Conservation (phyloP, 805 yeast species). For the Torulaspora indica region DNA sequence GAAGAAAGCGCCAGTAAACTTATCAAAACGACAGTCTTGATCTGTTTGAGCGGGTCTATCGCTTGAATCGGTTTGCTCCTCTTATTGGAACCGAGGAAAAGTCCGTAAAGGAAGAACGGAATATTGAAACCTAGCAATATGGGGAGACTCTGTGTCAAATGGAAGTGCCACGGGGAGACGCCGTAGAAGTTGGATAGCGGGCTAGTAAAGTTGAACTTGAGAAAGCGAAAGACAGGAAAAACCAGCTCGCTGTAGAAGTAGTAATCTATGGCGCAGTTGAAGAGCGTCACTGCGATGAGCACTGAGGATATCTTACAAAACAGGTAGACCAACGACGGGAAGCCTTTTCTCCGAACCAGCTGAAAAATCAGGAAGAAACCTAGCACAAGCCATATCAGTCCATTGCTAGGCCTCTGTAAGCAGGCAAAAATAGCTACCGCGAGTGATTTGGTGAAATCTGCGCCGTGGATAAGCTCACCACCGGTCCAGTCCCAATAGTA, state of each 20-base stretch:
- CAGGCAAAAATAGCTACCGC: slow-evolving; percentile 57
- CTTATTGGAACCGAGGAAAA: slow-evolving; percentile 22
- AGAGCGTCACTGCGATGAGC: slow-evolving; percentile 27
- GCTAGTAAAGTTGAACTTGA: slow-evolving; percentile 71
- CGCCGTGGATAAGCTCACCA: slow-evolving; percentile 17
- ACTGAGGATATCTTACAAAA: slow-evolving; percentile 23
- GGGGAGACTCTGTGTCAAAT: slow-evolving; percentile 78
- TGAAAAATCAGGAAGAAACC: slow-evolving; percentile 40
- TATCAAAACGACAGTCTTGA: slow-evolving; percentile 37
- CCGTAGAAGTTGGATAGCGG: slow-evolving; percentile 83
- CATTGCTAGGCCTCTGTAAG: slow-evolving; percentile 80
- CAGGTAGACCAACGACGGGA: slow-evolving; percentile 15
- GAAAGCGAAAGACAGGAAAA: slow-evolving; percentile 63
- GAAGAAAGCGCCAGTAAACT: slow-evolving; percentile 56
- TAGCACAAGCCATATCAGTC: slow-evolving; percentile 63
- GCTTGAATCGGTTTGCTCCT: neutral
- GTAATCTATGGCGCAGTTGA: slow-evolving; percentile 50
- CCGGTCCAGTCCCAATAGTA: slow-evolving; percentile 65
- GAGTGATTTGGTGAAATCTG: slow-evolving; percentile 38
- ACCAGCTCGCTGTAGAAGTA: slow-evolving; percentile 52
- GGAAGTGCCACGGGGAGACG: slow-evolving; percentile 76
- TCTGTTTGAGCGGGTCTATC: slow-evolving; percentile 16
- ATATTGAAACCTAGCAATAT: slow-evolving; percentile 59
- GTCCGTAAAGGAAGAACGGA: slow-evolving; percentile 55
- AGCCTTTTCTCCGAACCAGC: slow-evolving; percentile 11